phyloP scores from a whole-genome alignment of 2,329 filamentous ascomycete genomes.

The Sporothrix inflata region DNA sequence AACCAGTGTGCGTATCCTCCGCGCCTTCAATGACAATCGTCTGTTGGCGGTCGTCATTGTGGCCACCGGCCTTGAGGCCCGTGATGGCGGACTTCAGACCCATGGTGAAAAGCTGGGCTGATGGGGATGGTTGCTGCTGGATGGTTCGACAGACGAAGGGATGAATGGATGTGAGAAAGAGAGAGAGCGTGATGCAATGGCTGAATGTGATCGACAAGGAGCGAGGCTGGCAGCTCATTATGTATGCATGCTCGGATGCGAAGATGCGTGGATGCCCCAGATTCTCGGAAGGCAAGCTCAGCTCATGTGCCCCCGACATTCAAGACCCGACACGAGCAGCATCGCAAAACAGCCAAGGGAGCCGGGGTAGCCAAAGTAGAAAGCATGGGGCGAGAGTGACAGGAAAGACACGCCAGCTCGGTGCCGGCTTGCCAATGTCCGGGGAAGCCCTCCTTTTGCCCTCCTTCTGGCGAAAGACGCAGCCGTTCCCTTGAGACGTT shows the following conservation, averaged over 20 bases:
- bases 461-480: neutral
- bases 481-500: neutral
- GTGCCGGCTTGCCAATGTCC: conserved; percentile 5
- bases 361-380: neutral
- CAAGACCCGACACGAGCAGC: neutral
- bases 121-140: neutral
- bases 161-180: neutral
- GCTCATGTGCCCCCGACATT: neutral
- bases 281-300: neutral
- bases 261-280: neutral
- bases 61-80: neutral
- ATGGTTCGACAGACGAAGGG: neutral
- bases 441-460: neutral
- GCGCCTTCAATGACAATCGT: neutral
- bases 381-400: no score
- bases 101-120: neutral
- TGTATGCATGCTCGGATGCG: conserved; percentile 12
- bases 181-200: neutral
- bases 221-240: conserved; percentile 7
- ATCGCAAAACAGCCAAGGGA: neutral
- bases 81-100: conserved; percentile 1
- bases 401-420: neutral
- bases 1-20: neutral
- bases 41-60: neutral
- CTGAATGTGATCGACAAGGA: conserved; percentile 5